These are phyloP conservation scores for Amphicarpaea edgeworthii DNA, from an alignment of 306 rosid genomes.

Conservation along the genomic window DNA sequence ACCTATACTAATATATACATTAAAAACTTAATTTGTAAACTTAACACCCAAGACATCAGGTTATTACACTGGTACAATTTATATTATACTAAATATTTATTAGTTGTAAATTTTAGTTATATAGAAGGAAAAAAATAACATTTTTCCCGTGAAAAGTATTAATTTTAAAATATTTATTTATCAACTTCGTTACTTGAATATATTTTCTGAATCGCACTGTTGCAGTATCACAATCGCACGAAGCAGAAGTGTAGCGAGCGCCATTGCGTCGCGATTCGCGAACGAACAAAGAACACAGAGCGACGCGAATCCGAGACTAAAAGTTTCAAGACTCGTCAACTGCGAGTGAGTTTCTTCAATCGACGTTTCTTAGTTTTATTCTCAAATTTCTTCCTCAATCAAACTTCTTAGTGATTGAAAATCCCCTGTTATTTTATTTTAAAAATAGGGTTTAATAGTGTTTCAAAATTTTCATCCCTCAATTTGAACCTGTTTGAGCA, in stretches of 20 bases:
- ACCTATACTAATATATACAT: no score
- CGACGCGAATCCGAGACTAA: constrained; percentile 1
- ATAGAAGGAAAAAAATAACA: no score
- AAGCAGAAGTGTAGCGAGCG: background rate
- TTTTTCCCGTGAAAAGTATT: no score
- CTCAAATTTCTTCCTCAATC: constrained; percentile 6
- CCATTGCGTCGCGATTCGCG: background rate
- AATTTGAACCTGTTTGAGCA: background rate
- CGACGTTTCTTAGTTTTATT: background rate
- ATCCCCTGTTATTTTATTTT: background rate
- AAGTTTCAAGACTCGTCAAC: background rate
- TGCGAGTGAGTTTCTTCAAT: constrained; percentile 35
- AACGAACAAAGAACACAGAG: background rate
- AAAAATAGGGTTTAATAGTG: constrained; percentile 37
- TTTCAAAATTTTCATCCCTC: background rate
- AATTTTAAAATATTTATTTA: no score
- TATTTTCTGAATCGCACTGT: constrained; percentile 1
- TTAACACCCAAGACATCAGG: no score
- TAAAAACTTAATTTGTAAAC: no score
- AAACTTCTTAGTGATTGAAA: background rate
- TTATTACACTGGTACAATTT: no score
- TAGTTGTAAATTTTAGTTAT: no score
- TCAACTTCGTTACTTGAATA: background rate
- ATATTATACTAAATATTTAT: no score
- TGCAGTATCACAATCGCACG: background rate